These are phyloP conservation scores for Xylaria sp. DNA, from an alignment of 2,329 filamentous ascomycete genomes.

Conservation along the genomic window DNA sequence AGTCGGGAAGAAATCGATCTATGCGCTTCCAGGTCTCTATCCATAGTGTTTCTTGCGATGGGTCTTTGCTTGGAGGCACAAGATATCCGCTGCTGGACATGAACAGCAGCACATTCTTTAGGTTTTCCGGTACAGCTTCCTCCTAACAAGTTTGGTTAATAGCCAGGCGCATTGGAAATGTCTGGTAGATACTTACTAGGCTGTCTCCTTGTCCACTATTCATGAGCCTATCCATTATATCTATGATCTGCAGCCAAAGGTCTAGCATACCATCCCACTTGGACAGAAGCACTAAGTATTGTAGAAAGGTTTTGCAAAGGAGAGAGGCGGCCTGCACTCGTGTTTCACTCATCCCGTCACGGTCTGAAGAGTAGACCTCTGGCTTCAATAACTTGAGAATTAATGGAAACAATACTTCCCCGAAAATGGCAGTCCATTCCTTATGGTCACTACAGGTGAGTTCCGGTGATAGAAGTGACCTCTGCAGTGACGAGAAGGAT, in stretches of 20 bases:
- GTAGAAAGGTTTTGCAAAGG: constrained; percentile 93
- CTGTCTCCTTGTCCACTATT: constrained; percentile 94
- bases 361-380: constrained; percentile 92
- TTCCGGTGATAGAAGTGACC: constrained; percentile 85
- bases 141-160: constrained; percentile 64
- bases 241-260: constrained; percentile 90
- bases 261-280: constrained; percentile 91
- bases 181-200: constrained; percentile 69
- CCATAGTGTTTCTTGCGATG: constrained; percentile 67
- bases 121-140: constrained; percentile 92
- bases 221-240: constrained; percentile 95
- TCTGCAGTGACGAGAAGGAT: constrained; percentile 86
- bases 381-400: constrained; percentile 90
- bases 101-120: constrained; percentile 96
- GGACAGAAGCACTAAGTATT: constrained; percentile 86
- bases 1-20: constrained; percentile 71
- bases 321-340: constrained; percentile 90
- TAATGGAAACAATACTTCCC: constrained; percentile 91
- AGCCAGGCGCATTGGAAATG: constrained; percentile 5
- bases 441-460: constrained; percentile 85
- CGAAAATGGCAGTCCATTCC: constrained; percentile 96
- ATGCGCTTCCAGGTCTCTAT: constrained; percentile 73
- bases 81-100: constrained; percentile 92
- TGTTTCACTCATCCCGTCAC: constrained; percentile 94
- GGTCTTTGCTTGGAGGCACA: constrained; percentile 72